Conservation (phyloP, 1,139 yeast genomes). For the Hemisphaericaspora xylanilytica region DNA sequence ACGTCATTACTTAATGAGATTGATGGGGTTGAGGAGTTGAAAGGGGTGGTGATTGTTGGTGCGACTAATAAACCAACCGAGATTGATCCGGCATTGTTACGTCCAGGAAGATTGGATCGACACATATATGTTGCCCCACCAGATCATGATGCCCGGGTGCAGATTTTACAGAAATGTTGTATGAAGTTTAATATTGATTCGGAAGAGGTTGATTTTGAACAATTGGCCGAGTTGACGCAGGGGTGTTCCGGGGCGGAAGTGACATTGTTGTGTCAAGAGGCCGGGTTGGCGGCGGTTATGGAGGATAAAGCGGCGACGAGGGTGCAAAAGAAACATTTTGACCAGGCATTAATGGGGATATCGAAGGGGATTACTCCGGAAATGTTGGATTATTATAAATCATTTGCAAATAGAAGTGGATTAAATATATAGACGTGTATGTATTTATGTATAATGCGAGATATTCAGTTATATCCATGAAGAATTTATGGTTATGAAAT, state of each 20-base stretch:
- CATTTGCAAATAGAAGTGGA: slow-evolving; percentile 54
- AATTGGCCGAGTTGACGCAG: slow-evolving; percentile 64
- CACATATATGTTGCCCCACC: slow-evolving; percentile 94
- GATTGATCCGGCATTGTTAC: slow-evolving; percentile 83
- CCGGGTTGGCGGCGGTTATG: slow-evolving; percentile 89
- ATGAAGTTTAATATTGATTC: slow-evolving; percentile 50
- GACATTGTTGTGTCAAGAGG: slow-evolving; percentile 87
- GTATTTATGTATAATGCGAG: no score
- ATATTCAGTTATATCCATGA: slow-evolving; percentile 6
- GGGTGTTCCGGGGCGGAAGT: slow-evolving; percentile 98
- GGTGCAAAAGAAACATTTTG: slow-evolving; percentile 68
- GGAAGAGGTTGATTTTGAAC: slow-evolving; percentile 38
- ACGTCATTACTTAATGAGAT: slow-evolving; percentile 89
- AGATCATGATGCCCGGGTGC: slow-evolving; percentile 70
- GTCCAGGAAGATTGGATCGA: slow-evolving; percentile 94
- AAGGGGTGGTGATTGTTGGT: slow-evolving; percentile 89
- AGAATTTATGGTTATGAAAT: slow-evolving; percentile 8
- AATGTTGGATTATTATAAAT: slow-evolving; percentile 73
- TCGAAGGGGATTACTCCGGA: slow-evolving; percentile 79
- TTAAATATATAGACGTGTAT: slow-evolving; percentile 21
- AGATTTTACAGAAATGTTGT: slow-evolving; percentile 70
- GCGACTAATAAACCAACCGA: slow-evolving; percentile 95
- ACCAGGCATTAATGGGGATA: slow-evolving; percentile 62
- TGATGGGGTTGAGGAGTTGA: slow-evolving; percentile 93
- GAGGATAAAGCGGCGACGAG: slow-evolving; percentile 56